Evolutionary conservation across 2,329 filamentous ascomycete genomes (phyloP).

Genomic region (Stagonosporopsis tanaceti): DNA sequence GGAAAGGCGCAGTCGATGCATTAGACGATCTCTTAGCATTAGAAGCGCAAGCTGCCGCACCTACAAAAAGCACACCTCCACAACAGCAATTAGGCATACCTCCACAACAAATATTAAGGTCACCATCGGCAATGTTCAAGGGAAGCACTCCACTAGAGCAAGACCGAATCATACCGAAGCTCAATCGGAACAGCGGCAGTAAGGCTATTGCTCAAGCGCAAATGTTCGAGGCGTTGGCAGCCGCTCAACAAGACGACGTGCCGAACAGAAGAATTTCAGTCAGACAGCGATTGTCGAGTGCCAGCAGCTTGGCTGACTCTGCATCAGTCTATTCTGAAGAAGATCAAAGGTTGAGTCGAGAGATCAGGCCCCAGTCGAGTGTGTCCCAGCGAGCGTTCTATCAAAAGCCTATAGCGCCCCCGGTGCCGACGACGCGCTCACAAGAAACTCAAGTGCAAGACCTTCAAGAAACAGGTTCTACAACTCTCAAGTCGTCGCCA

Average conservation of each 20-base stretch:
- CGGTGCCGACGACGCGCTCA: not conserved
- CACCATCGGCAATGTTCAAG: not conserved
- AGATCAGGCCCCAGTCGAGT: constrained; percentile 1
- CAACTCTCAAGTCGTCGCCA: not conserved
- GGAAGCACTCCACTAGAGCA: constrained; percentile 7
- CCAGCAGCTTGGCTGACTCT: constrained; percentile 20
- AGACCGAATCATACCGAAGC: constrained; percentile 32
- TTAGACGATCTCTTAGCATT: not conserved
- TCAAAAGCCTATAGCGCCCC: not conserved
- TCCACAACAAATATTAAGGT: too few species aligned
- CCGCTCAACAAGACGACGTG: constrained; percentile 20
- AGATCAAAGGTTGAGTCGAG: not conserved
- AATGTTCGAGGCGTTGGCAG: constrained; percentile 40
- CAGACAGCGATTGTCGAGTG: constrained; percentile 18
- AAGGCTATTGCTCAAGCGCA: constrained; percentile 41
- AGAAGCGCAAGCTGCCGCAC: not conserved
- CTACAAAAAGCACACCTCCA: not conserved
- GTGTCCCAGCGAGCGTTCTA: constrained; percentile 4
- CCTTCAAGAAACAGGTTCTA: too few species aligned
- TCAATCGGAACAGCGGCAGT: constrained; percentile 38
- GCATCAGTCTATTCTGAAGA: constrained; percentile 28
- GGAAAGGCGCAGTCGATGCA: not conserved
- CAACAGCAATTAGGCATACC: not conserved
- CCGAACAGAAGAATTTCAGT: not conserved
- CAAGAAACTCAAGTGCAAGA: not conserved